Base-by-base conservation (phyloP, 352 stramenopile genomes). In the Globisporangium irregulare region DNA sequence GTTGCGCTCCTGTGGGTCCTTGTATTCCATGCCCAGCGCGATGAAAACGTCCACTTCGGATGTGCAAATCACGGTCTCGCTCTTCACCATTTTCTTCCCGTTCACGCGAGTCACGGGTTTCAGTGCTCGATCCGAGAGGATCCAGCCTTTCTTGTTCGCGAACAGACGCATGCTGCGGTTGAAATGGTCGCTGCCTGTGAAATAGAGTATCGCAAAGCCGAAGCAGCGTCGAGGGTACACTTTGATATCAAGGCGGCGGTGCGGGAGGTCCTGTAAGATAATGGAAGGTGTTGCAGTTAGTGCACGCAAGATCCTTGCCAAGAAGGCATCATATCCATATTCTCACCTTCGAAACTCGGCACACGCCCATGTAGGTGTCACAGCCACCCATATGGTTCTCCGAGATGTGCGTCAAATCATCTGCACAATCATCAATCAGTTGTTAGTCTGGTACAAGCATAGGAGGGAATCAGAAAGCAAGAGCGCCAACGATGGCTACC, bases 101-200 rank as follows among this genome's bases (percentile, higher is more conserved):
- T 88, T 89, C 38, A 76, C 68, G 15, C 82, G 77, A 62, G 87
- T 70, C 27, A 91, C 79, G 8, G 74, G 84, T 69, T 86, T 92
- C 20, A 95, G 74, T 20, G 67, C 77, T 9, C 77, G 82, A 53
- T 95, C 84, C 7, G 86, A 94, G 2, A 93, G 73, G 59, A 71
- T 92, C 76, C 80, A 93, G 18, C 86, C 89, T 50, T 93, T 93
- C 46, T 89, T 91, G 58, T 84, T 87, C 2, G 87, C 87, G 73
- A 84, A 95, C 0, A 91, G 74, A 15, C 89, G 73, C 82, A 97
- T 94, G 34, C 84, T 95, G 41, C 78, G 77, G 70, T 98, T 98
- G 64, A 97, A 98, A 53, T 97, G 89, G 66, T 97, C 90, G 66
- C 87, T 97, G 27, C 91, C 90, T 0, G 92, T 98, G 70, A 98